Conservation (phyloP, 225 moss, liverwort and hornwort genomes). For the Pleurozium schreberi region DNA sequence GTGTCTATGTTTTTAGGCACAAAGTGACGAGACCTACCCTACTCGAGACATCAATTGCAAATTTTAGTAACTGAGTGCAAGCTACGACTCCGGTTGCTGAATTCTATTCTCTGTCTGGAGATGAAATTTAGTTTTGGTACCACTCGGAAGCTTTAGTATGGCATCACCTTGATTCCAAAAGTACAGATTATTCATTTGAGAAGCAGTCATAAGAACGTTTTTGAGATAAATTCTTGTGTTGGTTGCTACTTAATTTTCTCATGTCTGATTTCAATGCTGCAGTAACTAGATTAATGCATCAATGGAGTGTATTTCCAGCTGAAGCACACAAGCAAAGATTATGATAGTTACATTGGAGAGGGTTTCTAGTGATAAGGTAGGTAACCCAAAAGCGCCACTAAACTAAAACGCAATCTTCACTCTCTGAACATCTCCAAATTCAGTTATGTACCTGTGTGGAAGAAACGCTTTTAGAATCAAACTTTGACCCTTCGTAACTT, state of each 20-base stretch:
- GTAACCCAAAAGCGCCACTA: no score
- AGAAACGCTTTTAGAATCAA: no score
- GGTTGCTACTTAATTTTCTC: background rate
- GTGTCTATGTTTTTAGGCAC: no score
- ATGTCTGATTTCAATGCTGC: background rate
- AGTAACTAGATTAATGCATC: no score
- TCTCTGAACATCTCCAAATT: no score
- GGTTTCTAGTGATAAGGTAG: background rate
- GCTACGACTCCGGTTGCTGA: background rate
- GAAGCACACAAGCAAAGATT: background rate
- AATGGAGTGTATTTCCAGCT: background rate
- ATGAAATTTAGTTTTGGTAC: background rate
- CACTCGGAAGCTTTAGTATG: background rate
- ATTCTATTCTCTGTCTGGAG: background rate
- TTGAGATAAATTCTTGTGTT: background rate
- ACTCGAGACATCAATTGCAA: background rate
- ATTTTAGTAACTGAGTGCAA: background rate
- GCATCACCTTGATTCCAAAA: background rate
- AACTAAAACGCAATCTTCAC: no score
- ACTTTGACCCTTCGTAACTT: no score
- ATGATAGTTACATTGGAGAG: slow-evolving; percentile 1
- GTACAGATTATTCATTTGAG: background rate
- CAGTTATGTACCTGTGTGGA: no score
- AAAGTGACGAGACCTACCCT: no score
- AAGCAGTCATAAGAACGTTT: background rate